Base-by-base conservation (phyloP, 345 rosid genomes). In the Linum tenue region DNA sequence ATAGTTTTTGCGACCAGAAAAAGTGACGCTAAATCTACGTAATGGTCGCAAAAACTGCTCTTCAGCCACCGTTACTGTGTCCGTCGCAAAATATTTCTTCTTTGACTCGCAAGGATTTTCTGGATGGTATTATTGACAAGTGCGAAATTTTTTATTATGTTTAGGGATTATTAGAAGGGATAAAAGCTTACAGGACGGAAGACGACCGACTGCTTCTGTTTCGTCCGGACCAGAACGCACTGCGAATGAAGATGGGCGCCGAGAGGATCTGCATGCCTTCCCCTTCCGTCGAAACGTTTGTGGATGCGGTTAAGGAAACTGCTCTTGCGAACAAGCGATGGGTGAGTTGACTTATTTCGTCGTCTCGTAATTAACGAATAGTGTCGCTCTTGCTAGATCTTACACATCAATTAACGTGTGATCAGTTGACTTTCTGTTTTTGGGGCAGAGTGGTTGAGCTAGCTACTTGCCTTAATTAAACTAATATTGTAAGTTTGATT, bases 81-180 rank as follows among this genome's bases (percentile, higher is more conserved):
- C 31, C 31, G 31, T 22, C 31, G 31, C 31, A 22, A 22, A 22
- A 22, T 0, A 22, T 22, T 1, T 22, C 31, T 22, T 22, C 31
- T 22, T 22, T 22, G 0, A 22, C 1, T 22, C 31, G 31, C 1
- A 22, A 22, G 31, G 1, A 22, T 22, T 0, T 22, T 22, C 4
- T 31, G 7, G 16, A 55, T 53, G 60, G 4, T 38, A 8, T 44
- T 37, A 14, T 16, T 67, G 3, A 39, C 48, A 38, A 3, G 6
- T 16, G 5, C 11, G 16, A 2, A 42, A 3, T 35, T 6, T 1
- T 1, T 0, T 22, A 1, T 22, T 22, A 22, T 58, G 31, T 61
- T 5, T 39, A 80, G 86, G 86, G 84, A n/a, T 55, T 80, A 65
- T 60, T 82, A 31, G 86, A 80, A 63, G 82, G 84, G 22, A 53